Evolutionary conservation across 1,139 yeast genomes (phyloP), one percentile per base, ranked within the genome.

Genomic region (Meyerozyma guilliermondii): DNA sequence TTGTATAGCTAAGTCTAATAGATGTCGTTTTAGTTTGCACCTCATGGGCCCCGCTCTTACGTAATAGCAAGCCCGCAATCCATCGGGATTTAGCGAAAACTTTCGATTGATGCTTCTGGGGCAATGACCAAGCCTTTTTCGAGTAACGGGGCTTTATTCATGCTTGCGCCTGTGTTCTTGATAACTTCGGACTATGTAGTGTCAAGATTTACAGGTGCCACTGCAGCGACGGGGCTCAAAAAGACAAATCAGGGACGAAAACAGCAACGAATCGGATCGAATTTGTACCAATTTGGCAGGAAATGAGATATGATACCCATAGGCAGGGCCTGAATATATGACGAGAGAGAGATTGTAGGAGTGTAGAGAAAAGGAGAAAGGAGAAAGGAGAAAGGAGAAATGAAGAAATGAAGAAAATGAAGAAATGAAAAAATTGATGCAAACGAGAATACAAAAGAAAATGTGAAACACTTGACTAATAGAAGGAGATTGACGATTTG

Each of bases 1-100:
- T 81, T 92, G 65, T 92, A 92, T 75, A 84, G 83, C 69, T 89
- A 71, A 44, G 36, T 26, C 33, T 29, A 29, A 29, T 29, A 29
- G 33, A 29, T 9, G 10, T 26, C 28, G 28, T 26, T 5, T 26
- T n/a, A n/a, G 28, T 11, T 26, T 5, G 28, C 5, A 3, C 5
- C 11, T 13, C 5, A 26, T 8, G 33, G 16, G 33, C 33, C 16
- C 33, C 33, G 33, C 33, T 8, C 33, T 29, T 29, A 29, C 33
- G 33, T 29, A 29, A 29, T 13, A 29, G 33, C 33, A 29, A 29
- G 5, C 10, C 18, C 18, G 33, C 33, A 14, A 29, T n/a, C 13
- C 28, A 26, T 26, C 28, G 28, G 28, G 28, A n/a, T 26, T 26
- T 11, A n/a, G 18, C n/a, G 7, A 16, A n/a, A 9, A 28, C 7